A percentile compares a stretch with the other conserved stretches of the same genome.
Evolutionary conservation across 495 filamentous ascomycete species (phyloP).

Genomic region (Achaetomiella virescens): DNA sequence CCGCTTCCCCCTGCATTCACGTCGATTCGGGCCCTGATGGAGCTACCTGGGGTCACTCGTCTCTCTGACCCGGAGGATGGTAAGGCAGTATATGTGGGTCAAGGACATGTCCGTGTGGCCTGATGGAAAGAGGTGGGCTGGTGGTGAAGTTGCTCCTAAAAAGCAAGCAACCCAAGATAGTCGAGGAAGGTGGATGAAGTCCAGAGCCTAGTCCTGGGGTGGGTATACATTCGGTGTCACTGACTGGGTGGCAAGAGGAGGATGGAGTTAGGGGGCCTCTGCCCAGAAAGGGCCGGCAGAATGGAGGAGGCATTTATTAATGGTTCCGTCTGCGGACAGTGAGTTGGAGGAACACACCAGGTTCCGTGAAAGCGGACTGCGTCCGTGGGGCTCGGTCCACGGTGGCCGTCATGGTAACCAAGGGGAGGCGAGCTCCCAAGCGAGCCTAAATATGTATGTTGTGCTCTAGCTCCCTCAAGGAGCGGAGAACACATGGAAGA

Average conservation of each 20-base stretch:
- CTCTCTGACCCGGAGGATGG: neutral
- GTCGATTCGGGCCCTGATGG: neutral
- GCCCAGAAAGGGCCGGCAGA: neutral
- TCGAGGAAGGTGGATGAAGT: neutral
- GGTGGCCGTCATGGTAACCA: conserved; percentile 3
- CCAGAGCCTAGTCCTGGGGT: neutral
- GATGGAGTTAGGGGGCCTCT: neutral
- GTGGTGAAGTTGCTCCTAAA: neutral
- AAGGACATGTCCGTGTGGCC: neutral
- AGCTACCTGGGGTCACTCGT: neutral
- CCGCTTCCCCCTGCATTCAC: conserved; percentile 6
- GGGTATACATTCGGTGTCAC: neutral
- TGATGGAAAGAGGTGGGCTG: neutral
- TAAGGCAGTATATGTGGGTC: neutral
- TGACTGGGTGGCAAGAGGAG: neutral
- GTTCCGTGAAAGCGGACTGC: neutral
- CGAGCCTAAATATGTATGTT: neutral
- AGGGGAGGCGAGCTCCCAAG: neutral
- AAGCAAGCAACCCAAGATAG: neutral
- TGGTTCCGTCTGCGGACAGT: no score
- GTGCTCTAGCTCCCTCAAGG: neutral
- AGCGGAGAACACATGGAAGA: neutral
- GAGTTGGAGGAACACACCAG: neutral
- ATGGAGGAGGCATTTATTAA: neutral
- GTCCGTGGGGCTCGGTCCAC: conserved; percentile 1